Base-by-base conservation (phyloP, 352 stramenopile genomes). In the Phytophthora pisi region DNA sequence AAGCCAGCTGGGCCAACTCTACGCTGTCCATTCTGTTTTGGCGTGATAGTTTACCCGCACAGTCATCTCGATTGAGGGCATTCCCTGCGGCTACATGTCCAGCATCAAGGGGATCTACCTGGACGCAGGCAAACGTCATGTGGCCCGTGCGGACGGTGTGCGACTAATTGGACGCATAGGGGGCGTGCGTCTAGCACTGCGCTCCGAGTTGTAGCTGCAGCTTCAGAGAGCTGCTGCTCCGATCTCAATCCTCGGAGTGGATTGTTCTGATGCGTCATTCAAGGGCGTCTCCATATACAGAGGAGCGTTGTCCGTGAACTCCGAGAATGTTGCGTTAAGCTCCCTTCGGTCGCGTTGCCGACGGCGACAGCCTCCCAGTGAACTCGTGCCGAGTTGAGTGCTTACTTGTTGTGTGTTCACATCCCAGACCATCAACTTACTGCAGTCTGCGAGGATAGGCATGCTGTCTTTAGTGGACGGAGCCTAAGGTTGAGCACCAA, bases 91-190 rank as follows among this genome's bases (percentile, higher is more conserved):
- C 11, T n/a, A 18, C 40, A 9, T 26, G 43, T 49, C 23, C 46
- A 34, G 46, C 20, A 52, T 47, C 20, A 23, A 50, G 43, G 20
- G 52, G 38, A 20, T 28, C n/a, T 23, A 28, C 8, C 38, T 60
- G 38, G 43, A 60, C 38, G 16, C 24, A 38, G 53, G 28, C 40
- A 24, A 16, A 10, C 52, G 20, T 59, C 36, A 59, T 6, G 7
- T 50, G 52, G 36, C 20, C 26, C 10, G 9, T 31, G 31, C 6
- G 26, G 47, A 10, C 20, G 8, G 23, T 5, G 46, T 38, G 38
- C 30, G 53, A 51, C 53, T 51, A 60, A 40, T 51, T 51, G 38
- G 10, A 38, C 31, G 31, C 31, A 40, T 15, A 40, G 31, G 10
- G 13, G 34, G 13, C 13, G 34, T 40, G 34, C 2, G 34, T 40